Evolutionary conservation across 768 basidiomycete species (phyloP), one percentile per base, ranked within the genome.

Genomic region (Rubroboletus pulcherrimus): DNA sequence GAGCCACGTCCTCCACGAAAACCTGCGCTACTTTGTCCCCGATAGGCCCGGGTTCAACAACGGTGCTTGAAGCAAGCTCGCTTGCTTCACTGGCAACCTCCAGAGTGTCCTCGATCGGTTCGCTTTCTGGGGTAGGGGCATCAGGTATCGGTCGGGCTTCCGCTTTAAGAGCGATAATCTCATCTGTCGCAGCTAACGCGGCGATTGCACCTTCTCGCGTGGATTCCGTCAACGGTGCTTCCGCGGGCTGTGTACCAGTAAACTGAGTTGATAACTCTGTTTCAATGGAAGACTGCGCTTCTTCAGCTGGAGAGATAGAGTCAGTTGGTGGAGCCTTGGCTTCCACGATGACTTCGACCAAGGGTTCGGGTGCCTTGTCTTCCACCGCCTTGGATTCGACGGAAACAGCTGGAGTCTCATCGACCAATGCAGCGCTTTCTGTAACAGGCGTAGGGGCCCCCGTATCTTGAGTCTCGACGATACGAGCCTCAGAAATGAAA

Each of bases 231-330:
- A 37, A 39, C 29, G 24, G 15, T 26, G 45, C 34, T 3, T 15
- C 54, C 19, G 14, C 40, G 33, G 19, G 26, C 33, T 26, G 42
- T 29, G 7, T 14, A 10, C 41, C 24, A 21, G 2, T 17, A 53
- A 30, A 42, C 21, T 54, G 58, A 43, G 66, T n/a, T 38, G 53
- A 29, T 3, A 29, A 8, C 51, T 44, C 54, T 51, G 54, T 53
- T 45, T 49, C 51, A 30, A 35, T 29, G 30, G 34, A 41, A 33
- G 43, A 21, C 4, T 50, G 46, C 0, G 39, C 52, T 45, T 51
- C 58, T 38, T 49, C 42, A 35, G 17, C 37, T 4, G 38, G 14
- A n/a, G 12, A 17, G 19, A 38, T 19, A 39, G 42, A 11, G n/a
- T n/a, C 8, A 38, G 29, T 35, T 11, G 45, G 30, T 5, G 11